Evolutionary conservation across 2,329 filamentous ascomycete species (phyloP).

Genomic region (Sphaerostilbella broomeana): DNA sequence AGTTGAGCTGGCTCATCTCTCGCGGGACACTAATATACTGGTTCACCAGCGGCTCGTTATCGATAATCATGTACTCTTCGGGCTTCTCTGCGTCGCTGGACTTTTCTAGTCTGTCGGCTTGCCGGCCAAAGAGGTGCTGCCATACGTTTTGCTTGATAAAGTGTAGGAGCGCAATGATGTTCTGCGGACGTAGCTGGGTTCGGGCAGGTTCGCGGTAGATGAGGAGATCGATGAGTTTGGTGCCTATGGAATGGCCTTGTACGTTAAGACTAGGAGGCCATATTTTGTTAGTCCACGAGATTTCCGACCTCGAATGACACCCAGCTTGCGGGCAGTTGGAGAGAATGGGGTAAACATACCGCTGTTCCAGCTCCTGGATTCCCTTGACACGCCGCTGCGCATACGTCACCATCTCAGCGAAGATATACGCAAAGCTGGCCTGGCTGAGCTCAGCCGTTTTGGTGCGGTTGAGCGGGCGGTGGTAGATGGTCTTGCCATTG

Average conservation of each 20-base stretch:
- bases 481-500: constrained; percentile 96
- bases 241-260: constrained; percentile 88
- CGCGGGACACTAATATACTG: constrained; percentile 86
- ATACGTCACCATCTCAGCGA: constrained; percentile 94
- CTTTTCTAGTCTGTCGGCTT: constrained; percentile 90
- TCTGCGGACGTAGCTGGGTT: constrained; percentile 69
- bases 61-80: constrained; percentile 98
- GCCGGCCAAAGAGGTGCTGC: constrained; percentile 83
- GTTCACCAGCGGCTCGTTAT: constrained; percentile 96
- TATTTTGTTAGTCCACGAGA: background rate
- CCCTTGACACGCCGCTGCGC: constrained; percentile 85
- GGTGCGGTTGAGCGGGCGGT: constrained; percentile 84
- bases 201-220: constrained; percentile 73
- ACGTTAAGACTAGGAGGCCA: constrained; percentile 61
- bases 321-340: background rate
- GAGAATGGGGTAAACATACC: constrained; percentile 43
- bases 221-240: constrained; percentile 91
- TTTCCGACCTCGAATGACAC: no score
- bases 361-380: constrained; percentile 87
- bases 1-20: constrained; percentile 95
- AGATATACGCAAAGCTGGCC: constrained; percentile 91
- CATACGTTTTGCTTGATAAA: constrained; percentile 92
- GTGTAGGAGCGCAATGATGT: constrained; percentile 85
- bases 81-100: constrained; percentile 72
- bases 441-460: constrained; percentile 86